These are phyloP conservation scores for Beta lomatogona DNA, from an alignment of 179 eudicot genomes.

Conservation along the genomic window DNA sequence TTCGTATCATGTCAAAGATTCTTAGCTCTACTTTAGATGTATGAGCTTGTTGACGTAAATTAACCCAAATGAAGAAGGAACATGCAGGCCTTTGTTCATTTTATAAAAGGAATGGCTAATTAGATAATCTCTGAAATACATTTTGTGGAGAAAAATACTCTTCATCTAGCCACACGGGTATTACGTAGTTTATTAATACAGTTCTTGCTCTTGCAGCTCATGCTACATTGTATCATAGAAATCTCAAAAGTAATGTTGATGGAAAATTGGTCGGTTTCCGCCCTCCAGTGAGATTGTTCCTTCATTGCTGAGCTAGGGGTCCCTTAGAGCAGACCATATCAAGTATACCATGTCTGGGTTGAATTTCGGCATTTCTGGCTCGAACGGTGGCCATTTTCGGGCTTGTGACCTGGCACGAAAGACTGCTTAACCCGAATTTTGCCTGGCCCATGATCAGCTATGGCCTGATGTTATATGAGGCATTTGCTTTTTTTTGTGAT, in stretches of 20 bases:
- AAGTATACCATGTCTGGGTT: too few relatives aligned
- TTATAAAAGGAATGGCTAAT: not conserved
- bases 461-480: not conserved
- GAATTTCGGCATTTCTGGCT: too few relatives aligned
- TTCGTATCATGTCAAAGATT: too few relatives aligned
- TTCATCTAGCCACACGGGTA: not conserved
- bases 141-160: not conserved
- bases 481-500: not conserved
- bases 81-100: not conserved
- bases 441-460: too few relatives aligned
- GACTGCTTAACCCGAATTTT: too few relatives aligned
- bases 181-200: not conserved
- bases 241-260: too few relatives aligned
- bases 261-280: too few relatives aligned
- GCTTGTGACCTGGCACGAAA: too few relatives aligned
- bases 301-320: too few relatives aligned
- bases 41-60: not conserved
- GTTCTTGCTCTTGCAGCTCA: conserved; percentile 12
- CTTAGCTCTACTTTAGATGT: not conserved
- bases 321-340: too few relatives aligned
- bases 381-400: too few relatives aligned
- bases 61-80: not conserved
- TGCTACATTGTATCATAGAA: not conserved
- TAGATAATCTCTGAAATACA: not conserved
- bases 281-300: too few relatives aligned